Evolutionary conservation across 257 asterid genomes (phyloP), one percentile per base, ranked within the genome.

Genomic region (Solanum paucissectum): DNA sequence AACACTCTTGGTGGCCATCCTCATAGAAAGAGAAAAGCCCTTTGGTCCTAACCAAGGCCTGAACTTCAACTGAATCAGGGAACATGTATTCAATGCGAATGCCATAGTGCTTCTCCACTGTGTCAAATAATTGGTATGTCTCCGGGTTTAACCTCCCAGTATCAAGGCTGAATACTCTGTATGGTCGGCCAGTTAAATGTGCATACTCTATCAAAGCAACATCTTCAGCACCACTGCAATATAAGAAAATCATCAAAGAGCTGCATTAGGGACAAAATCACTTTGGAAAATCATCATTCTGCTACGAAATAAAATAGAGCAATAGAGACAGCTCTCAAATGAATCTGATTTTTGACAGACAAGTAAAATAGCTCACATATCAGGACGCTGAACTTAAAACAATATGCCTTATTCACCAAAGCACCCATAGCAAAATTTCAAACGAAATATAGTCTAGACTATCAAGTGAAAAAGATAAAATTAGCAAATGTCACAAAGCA

Each of bases 1-100:
- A 96, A 90, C 98, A 96, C 88, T 96, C 99, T 77, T 96, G 98
- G 92, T 96, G 99, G 16, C 98, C 99, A 37, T 96, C 99, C 66
- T 94, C 95, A 12, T 96, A 96, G 91, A 96, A 96, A 29, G 98
- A 96, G 92, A 95, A 96, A 1, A 95, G 98, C 36, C 98, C 99
- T 89, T 96, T 96, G 92, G 58, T 92, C 88, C 98, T 92, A 38
- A 96, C 99, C 66, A 96, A 81, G 72, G 93, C 93, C 92, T 96
- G 95, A 71, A 96, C 99, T 91, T 96, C 98, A 5, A 87, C 91
- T 34, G 98, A 91, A 85, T 96, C 99, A 7, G 98, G 98, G 86
- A 96, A 96, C 97, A 93, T 95, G 95, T 95, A 96, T 73, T 96
- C 99, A 1, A 95, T 95, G 60, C 86, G 96, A 89, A 96, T 95